Base-by-base conservation (phyloP, 371 early-diverging fungal genomes). In the Apophysomyces variabilis region DNA sequence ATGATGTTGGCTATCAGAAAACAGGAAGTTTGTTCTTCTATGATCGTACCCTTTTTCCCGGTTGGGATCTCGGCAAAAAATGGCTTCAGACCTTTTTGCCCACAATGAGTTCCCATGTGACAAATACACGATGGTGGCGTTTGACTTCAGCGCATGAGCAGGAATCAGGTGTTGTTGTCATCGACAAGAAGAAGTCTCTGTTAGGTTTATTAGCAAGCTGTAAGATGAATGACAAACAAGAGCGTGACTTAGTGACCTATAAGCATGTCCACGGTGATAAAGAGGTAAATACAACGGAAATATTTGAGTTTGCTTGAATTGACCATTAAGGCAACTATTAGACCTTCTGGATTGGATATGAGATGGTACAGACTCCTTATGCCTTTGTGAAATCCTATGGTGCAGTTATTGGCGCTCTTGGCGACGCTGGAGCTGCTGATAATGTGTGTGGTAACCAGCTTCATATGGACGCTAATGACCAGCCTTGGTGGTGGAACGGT, bases 21-120 rank as follows among this genome's bases (percentile, higher is more conserved):
- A 84, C 87, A 0, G 89, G 92, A 7, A 74, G 85, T 0, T 62
- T 90, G 3, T 89, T 89, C 68, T 92, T 88, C 70, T 78, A 82
- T 45, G 91, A 92, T 65, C 85, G 89, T 12, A 84, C 86, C 0
- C 72, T 86, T 4, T 80, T 82, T 37, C 61, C 72, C 11, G 74
- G 72, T 18, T 77, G 74, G 70, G 45, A 67, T 0, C 60, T 61
- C 1, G 83, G 82, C 6, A 65, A 75, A 4, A 62, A 67, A 32
- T 86, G 83, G 80, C 63, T 86, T 0, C 71, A 70, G n/a, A 74
- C 84, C 4, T 79, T 83, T 38, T 66, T 84, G 32, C 85, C 84
- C 1, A 75, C 82, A 8, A 69, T 62, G 60, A 86, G 80, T 45
- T 74, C 73, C 7, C 66, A 75, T 41, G 68, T 84, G 0, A 66